A percentile compares a stretch with the other conserved stretches of the same genome.
Evolutionary conservation across 805 yeast species (phyloP).

Genomic region (Lipomyces orientalis): DNA sequence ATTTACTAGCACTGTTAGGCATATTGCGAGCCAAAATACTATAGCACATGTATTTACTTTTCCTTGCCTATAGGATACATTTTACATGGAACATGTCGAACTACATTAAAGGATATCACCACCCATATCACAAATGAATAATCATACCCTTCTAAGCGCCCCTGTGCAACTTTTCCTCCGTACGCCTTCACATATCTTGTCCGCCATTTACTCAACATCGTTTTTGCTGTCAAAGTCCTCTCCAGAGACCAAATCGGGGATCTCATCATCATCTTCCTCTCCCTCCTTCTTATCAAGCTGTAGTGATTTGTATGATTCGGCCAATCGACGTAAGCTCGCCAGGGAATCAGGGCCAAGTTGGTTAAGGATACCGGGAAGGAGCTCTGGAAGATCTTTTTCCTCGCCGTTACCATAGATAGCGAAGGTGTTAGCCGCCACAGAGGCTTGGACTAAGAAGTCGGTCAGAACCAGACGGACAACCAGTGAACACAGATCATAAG

Average conservation of each 20-base stretch:
- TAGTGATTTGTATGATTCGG: conserved; percentile 74
- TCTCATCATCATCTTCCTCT: conserved; percentile 58
- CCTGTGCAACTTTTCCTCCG: background rate
- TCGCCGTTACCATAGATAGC: conserved; percentile 95
- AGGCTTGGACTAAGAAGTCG: conserved; percentile 75
- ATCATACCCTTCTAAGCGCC: background rate
- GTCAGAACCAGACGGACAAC: background rate
- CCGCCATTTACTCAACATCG: conserved; percentile 23
- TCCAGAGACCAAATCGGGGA: conserved; percentile 64
- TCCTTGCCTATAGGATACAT: conserved; percentile 18
- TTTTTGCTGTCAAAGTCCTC: conserved; percentile 37
- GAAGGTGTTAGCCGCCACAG: conserved; percentile 87
- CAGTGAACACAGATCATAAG: background rate
- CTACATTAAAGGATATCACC: conserved; percentile 4
- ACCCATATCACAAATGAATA: background rate
- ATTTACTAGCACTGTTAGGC: too few species aligned
- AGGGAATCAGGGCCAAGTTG: conserved; percentile 96
- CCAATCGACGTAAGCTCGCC: conserved; percentile 84
- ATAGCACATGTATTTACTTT: conserved; percentile 13
- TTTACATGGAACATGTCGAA: conserved; percentile 13
- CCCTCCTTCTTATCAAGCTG: conserved; percentile 51
- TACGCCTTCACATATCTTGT: background rate
- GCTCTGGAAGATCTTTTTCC: conserved; percentile 88
- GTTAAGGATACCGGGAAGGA: conserved; percentile 92
- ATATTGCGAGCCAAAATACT: background rate